Percentiles rank a stretch among this genome's conserved stretches.
Conservation (phyloP, 148 eudicot species). For the Persicaria tinctoria region DNA sequence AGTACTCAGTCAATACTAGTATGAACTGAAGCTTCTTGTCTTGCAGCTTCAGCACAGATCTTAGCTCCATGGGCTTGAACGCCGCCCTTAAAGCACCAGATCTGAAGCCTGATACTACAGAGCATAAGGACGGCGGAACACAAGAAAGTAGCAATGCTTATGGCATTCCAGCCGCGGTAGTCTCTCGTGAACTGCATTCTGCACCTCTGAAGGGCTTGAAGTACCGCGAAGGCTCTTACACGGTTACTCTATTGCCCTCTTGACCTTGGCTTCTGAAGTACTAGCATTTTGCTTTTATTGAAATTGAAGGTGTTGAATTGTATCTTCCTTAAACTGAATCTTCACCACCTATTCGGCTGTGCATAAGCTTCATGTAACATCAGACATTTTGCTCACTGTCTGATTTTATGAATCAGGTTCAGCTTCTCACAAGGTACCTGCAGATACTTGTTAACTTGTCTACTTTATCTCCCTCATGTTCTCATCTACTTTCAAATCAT, state of each 20-base stretch:
- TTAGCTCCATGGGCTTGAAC: constrained; percentile 63
- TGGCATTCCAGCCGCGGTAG: constrained; percentile 42
- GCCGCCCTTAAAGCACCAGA: constrained; percentile 37
- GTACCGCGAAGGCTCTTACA: constrained; percentile 45
- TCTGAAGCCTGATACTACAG: constrained; percentile 23
- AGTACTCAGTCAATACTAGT: neutral
- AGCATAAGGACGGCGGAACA: constrained; percentile 23
- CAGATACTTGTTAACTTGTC: neutral
- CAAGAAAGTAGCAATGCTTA: constrained; percentile 23
- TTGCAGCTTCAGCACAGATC: constrained; percentile 70
- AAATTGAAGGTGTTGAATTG: neutral
- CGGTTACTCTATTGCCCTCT: constrained; percentile 46
- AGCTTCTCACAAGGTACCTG: neutral
- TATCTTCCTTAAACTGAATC: neutral
- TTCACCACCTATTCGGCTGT: neutral
- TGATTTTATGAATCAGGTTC: neutral
- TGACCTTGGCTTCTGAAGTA: constrained; percentile 19
- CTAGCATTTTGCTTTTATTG: neutral
- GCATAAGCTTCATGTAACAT: neutral
- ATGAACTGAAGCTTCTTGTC: neutral
- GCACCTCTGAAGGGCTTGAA: constrained; percentile 61
- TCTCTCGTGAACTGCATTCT: constrained; percentile 34
- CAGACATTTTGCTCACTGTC: neutral
- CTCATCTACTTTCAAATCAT: neutral
- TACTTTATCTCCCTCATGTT: neutral